Percentiles rank a stretch among this genome's conserved stretches.
Conservation (phyloP, 2,329 filamentous ascomycete genomes). For the Colletotrichum spaethianum region DNA sequence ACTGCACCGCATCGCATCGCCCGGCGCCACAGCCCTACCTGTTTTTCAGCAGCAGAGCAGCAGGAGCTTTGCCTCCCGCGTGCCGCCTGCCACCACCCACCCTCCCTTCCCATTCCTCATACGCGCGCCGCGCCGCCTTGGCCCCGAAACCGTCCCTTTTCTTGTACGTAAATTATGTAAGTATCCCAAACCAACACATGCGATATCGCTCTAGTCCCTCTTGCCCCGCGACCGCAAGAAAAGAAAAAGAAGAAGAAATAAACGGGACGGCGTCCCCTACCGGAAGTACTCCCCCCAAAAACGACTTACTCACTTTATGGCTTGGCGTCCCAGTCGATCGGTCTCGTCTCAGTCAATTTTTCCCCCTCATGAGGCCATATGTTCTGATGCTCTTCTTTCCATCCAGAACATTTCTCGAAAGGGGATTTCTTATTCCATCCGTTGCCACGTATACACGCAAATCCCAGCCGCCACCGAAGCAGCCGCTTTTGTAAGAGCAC, state of each 20-base stretch:
- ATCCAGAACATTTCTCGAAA: neutral
- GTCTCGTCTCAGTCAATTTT: neutral
- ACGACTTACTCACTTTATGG: neutral
- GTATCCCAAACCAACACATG: neutral
- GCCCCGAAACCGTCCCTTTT: neutral
- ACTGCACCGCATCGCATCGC: neutral
- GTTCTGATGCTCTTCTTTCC: neutral
- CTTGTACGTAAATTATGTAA: conserved; percentile 11
- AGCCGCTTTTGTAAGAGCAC: neutral
- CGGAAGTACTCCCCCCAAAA: neutral
- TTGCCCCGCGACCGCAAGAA: neutral
- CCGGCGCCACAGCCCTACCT: neutral
- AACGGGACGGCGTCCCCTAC: neutral
- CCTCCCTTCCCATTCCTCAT: neutral
- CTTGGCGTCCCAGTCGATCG: neutral
- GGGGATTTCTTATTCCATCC: neutral
- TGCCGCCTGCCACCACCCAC: neutral
- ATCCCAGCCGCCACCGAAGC: neutral
- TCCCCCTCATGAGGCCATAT: neutral
- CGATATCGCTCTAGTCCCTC: neutral
- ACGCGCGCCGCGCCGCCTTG: neutral
- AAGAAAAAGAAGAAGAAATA: too few relatives aligned
- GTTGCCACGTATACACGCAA: neutral
- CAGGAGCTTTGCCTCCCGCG: neutral
- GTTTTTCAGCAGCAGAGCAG: too few relatives aligned